Evolutionary conservation across 2,329 filamentous ascomycete genomes (phyloP), one percentile per base, ranked within the genome.

Genomic region (Aureobasidium melanogenum): DNA sequence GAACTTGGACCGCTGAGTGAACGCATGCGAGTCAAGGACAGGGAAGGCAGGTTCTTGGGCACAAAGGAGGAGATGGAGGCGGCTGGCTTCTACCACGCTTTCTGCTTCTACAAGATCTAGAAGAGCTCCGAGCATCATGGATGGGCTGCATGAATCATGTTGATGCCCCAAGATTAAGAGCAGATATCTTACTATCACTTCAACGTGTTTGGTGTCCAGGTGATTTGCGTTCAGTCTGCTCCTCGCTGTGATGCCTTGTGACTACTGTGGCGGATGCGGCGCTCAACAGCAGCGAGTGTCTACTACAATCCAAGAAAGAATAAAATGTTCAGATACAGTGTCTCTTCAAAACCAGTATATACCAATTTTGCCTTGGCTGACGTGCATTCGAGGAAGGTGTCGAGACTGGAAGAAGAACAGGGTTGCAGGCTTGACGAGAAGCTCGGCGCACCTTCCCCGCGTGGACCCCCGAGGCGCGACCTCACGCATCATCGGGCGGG

Each of bases 81-180:
- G 47, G 90, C 88, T 12, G 80, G 79, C 68, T 96, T 97, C 71
- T 97, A 97, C 71, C 84, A 95, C 68, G 92, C 89, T 1, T 97
- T 97, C 70, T 96, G 91, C 77, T 97, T 97, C 75, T 96, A 97
- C 76, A 96, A 97, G 79, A 90, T 95, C 48, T 94, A 80, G 26
- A 32, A 32, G 28, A 43, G 2, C 5, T 6, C 39, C 38, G 38
- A n/a, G 38, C 19, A 41, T 43, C 39, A 22, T 43, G 19, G 8
- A 24, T 12, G 15, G 19, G 19, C 7, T 22, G 10, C n/a, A 43
- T 43, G 39, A 43, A 1, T 30, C 8, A 8, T 1, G 1, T 30
- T 30, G 28, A 30, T 8, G 28, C 5, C 28, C 5, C 28, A 1
- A 5, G 28, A 30, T 30, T 30, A 5, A 1, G 5, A 1, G 1